Base-by-base conservation (phyloP, 2,329 filamentous ascomycete genomes). In the Nothophoma quercina region DNA sequence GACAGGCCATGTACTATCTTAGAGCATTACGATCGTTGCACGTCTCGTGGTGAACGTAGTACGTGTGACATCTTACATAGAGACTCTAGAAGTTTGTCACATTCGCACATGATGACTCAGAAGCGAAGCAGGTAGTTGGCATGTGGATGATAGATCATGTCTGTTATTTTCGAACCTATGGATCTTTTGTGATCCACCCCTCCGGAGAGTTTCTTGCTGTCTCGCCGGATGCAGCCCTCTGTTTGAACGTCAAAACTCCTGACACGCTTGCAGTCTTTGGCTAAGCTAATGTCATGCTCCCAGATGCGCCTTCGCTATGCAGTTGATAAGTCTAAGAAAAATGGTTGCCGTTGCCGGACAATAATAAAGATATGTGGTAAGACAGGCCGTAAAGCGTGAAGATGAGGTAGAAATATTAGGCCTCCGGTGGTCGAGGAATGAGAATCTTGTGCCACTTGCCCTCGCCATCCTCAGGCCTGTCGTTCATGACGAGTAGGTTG, bases 401-500 rank as follows among this genome's bases (percentile, higher is more conserved):
- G 49, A 39, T 46, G 41, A 54, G 34, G 32, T 30, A 48, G n/a
- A 40, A 34, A 22, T 22, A 41, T 60, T 43, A 63, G 15, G 30
- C 21, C 29, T 35, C 44, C 9, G 67, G 60, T 34, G 61, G 63
- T 13, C 56, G 50, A 1, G 73, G 72, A 6, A 64, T 30, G 2
- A 41, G 32, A n/a, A 75, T 68, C 30, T 64, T 68, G 29, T 63
- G 60, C 73, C 73, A 75, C 25, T 67, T 64, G 19, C 64, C 61
- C 32, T 68, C 48, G 18, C 68, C 71, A 41, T 73, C 60, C 30
- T 60, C 60, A 2, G 65, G 64, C 22, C 63, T 62, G 49, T 75
- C 72, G 36, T 74, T 75, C 45, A 81, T 70, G 5, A 81, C 74
- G n/a, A 80, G 78, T 67, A 86, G 75, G 61, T 81, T 79, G 22